Evolutionary conservation across 1,284 basidiomycete genomes (phyloP), one percentile per base, ranked within the genome.

Genomic region (Rhodotorula sp.): DNA sequence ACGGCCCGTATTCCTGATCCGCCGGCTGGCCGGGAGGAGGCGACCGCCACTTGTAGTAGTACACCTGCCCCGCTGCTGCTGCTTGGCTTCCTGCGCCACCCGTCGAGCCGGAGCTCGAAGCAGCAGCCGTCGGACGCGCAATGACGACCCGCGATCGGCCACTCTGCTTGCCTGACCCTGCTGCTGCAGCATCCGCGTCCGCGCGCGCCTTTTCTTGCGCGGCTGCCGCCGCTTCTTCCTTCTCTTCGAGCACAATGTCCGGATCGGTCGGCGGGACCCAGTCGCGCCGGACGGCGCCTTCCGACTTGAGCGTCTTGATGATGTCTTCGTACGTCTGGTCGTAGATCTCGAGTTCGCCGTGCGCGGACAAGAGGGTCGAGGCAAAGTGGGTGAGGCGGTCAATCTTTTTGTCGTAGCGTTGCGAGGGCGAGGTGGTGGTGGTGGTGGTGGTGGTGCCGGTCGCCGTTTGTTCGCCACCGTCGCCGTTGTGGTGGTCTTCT

Each of bases 291-390:
- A 93, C 89, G 48, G 83, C 83, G 42, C 89, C 90, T 20, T 89
- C 86, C 2, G 86, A 84, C 37, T 90, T 86, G 20, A 93, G 85
- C 56, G 84, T 83, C 67, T 89, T 88, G 18, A 93, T 86, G 66
- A 93, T 84, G 77, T 90, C 88, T 77, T 92, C 91, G 79, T 91
- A 91, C 0, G 89, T 89, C 79, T 86, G 88, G 48, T 87, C 89
- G 81, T 93, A 93, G 66, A 93, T 86, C 76, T 93, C 91, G 22
- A 85, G 84, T 72, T 93, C 90, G 45, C 90, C 91, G 30, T 91
- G 84, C 17, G 70, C 58, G 0, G 88, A 87, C 87, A 93, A 89
- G 73, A 93, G 85, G 51, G 84, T 88, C 18, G 91, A 92, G 14
- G 91, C 91, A 59, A 91, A 84, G 80, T 90, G 87, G 1, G 91